A percentile compares a stretch with the other conserved stretches of the same genome.
phyloP scores from a whole-genome alignment of 768 basidiomycete species.

The Psilocybe cubensis region DNA sequence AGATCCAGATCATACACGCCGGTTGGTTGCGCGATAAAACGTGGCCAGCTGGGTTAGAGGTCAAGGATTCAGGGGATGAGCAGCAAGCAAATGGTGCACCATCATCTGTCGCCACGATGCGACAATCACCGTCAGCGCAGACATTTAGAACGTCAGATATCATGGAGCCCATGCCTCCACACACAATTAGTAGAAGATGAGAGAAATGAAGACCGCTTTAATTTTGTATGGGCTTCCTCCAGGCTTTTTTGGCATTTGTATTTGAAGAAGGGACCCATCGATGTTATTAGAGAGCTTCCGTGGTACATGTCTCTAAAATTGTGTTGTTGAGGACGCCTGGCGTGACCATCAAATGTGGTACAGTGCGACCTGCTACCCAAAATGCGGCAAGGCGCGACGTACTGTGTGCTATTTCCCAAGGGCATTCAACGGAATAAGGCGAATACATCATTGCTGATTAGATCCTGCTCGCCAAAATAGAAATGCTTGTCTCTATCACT shows the following conservation, averaged over 20 bases:
- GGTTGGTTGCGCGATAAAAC: constrained; percentile 79
- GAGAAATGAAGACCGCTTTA: neutral
- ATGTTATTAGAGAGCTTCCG: neutral
- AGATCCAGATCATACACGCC: constrained; percentile 77
- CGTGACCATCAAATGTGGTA: neutral
- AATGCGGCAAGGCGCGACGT: neutral
- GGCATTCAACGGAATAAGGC: constrained; percentile 12
- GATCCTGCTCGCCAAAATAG: neutral
- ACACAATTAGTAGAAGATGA: constrained; percentile 3
- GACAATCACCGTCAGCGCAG: neutral
- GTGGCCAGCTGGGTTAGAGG: constrained; percentile 68
- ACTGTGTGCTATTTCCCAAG: constrained; percentile 22
- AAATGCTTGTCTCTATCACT: neutral
- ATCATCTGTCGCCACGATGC: neutral
- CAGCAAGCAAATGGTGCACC: constrained; percentile 20
- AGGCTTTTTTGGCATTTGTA: too few relatives aligned
- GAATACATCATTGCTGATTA: neutral
- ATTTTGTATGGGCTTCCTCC: neutral
- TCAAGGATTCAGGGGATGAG: constrained; percentile 66
- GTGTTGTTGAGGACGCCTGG: neutral
- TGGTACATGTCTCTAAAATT: neutral
- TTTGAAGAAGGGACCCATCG: neutral
- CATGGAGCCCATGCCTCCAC: constrained; percentile 7
- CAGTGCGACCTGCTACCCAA: constrained; percentile 1
- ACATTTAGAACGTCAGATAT: constrained; percentile 1